phyloP scores from a whole-genome alignment of 2,329 filamentous ascomycete species.

The Dendrostoma leiphaemia region DNA sequence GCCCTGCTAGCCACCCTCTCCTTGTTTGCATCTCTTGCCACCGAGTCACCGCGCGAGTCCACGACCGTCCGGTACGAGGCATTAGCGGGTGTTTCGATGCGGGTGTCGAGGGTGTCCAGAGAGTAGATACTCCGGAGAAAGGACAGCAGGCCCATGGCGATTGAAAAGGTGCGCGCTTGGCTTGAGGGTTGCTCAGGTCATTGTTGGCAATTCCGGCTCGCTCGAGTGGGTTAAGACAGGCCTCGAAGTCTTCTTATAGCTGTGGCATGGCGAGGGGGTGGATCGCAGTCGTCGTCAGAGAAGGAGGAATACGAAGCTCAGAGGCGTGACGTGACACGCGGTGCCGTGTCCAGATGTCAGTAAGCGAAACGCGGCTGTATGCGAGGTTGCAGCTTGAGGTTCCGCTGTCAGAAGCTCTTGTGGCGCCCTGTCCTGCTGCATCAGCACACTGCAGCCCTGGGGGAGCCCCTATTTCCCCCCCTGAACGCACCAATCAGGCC shows the following conservation, averaged over 20 bases:
- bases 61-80: constrained; percentile 62
- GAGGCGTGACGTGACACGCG: neutral
- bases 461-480: constrained; percentile 8
- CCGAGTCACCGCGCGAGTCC: constrained; percentile 46
- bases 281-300: neutral
- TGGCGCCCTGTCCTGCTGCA: too few relatives aligned
- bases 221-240: neutral
- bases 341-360: neutral
- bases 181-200: constrained; percentile 12
- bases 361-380: neutral
- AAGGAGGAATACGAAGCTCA: constrained; percentile 4
- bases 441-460: constrained; percentile 4
- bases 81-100: constrained; percentile 62
- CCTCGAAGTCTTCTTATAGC: neutral
- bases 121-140: constrained; percentile 53
- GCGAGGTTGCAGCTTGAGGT: neutral
- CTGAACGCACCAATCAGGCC: constrained; percentile 5
- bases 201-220: neutral
- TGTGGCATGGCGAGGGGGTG: neutral
- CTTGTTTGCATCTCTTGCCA: constrained; percentile 37
- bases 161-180: neutral
- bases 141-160: constrained; percentile 28
- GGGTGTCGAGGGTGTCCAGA: constrained; percentile 46
- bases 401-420: neutral
- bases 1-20: constrained; percentile 43